These are phyloP conservation scores for Pseudocohnilembus persalinus DNA, from an alignment of 169 alveolate species.

Conservation along the genomic window DNA sequence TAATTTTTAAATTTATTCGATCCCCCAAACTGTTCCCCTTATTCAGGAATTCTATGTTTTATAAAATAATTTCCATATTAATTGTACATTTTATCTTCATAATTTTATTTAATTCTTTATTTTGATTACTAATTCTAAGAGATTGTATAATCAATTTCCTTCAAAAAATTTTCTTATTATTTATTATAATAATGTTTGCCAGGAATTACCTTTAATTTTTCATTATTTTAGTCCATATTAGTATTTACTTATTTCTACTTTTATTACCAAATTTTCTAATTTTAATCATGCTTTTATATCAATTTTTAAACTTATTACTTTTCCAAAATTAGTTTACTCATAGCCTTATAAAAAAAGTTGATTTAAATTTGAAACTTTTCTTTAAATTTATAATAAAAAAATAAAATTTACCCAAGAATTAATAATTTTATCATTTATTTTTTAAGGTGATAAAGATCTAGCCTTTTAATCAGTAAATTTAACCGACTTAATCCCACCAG, in stretches of 20 bases:
- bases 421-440: too few species aligned
- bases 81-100: not conserved
- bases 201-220: not conserved
- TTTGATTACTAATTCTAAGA: not conserved
- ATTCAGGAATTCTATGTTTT: not conserved
- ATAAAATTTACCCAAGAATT: too few species aligned
- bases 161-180: too few species aligned
- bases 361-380: too few species aligned
- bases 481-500: too few species aligned
- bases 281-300: not conserved
- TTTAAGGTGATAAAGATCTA: too few species aligned
- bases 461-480: too few species aligned
- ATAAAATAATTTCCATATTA: not conserved
- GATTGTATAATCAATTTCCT: not conserved
- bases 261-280: not conserved
- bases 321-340: not conserved
- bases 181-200: not conserved
- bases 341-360: not conserved
- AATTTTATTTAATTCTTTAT: not conserved
- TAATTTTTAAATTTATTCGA: too few species aligned
- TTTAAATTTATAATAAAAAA: too few species aligned
- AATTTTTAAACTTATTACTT: too few species aligned
- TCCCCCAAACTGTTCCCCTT: not conserved
- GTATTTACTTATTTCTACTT: not conserved
- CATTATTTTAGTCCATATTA: too few species aligned